Conservation (phyloP, 306 rosid genomes). For the Sicyos baderoa region DNA sequence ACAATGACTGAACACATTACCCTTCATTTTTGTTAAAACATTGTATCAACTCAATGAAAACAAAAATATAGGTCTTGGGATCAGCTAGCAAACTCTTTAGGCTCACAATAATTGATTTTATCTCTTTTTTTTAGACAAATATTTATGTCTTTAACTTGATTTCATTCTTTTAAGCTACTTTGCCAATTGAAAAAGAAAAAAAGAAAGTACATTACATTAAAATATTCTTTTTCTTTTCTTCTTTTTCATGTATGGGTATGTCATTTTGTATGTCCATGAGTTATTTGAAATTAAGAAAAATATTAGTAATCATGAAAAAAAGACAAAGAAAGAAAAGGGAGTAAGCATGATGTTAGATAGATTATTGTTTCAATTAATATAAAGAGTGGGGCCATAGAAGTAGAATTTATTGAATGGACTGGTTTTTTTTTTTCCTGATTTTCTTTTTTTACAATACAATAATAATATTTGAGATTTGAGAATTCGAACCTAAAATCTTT, state of each 20-base stretch:
- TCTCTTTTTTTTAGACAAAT: neutral
- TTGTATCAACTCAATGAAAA: conserved; percentile 14
- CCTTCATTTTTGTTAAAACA: conserved; percentile 11
- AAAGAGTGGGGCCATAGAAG: no score
- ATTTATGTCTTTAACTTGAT: neutral
- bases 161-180: neutral
- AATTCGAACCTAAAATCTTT: no score
- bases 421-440: no score
- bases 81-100: neutral
- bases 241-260: neutral
- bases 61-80: neutral
- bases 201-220: neutral
- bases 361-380: no score
- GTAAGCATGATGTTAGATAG: no score
- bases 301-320: no score
- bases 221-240: neutral
- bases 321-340: no score
- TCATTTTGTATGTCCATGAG: neutral
- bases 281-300: neutral
- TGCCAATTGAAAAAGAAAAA: neutral
- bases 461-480: no score
- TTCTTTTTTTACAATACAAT: no score
- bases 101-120: neutral
- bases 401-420: no score
- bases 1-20: conserved; percentile 5